Conservation (phyloP, 106 monocot species). For the Dendrobium chrysotoxum region DNA sequence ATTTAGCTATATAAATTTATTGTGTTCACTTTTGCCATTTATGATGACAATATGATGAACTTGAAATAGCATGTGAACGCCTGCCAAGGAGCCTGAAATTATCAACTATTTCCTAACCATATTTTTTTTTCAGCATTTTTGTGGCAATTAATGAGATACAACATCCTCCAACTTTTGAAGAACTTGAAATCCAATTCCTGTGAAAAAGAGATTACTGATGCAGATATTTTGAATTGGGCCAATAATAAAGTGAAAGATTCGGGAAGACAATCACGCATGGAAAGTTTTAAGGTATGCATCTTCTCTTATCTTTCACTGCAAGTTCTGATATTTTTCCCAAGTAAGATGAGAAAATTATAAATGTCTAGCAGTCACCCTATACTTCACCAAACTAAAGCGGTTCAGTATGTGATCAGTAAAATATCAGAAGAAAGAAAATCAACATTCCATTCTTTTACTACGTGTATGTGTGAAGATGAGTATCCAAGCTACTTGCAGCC, state of each 20-base stretch:
- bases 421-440: not conserved
- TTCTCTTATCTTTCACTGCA: not conserved
- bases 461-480: too few relatives aligned
- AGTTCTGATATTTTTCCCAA: not conserved
- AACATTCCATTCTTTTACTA: too few relatives aligned
- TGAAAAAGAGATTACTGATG: slow-evolving; percentile 53
- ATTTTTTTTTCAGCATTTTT: slow-evolving; percentile 36
- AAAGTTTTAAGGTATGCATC: slow-evolving; percentile 43
- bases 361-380: not conserved
- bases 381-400: not conserved
- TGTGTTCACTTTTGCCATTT: not conserved
- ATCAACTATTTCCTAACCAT: not conserved
- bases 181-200: slow-evolving; percentile 45
- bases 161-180: slow-evolving; percentile 62
- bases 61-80: not conserved
- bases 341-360: not conserved
- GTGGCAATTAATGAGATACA: slow-evolving; percentile 69
- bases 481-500: not conserved
- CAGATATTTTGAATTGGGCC: slow-evolving; percentile 60
- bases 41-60: not conserved
- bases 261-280: slow-evolving; percentile 35
- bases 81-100: not conserved
- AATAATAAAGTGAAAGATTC: slow-evolving; percentile 52
- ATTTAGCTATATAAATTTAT: not conserved
- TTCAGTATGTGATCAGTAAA: not conserved